Base-by-base conservation (phyloP, 2,329 filamentous ascomycete genomes). In the Cladobotryum protrusum region DNA sequence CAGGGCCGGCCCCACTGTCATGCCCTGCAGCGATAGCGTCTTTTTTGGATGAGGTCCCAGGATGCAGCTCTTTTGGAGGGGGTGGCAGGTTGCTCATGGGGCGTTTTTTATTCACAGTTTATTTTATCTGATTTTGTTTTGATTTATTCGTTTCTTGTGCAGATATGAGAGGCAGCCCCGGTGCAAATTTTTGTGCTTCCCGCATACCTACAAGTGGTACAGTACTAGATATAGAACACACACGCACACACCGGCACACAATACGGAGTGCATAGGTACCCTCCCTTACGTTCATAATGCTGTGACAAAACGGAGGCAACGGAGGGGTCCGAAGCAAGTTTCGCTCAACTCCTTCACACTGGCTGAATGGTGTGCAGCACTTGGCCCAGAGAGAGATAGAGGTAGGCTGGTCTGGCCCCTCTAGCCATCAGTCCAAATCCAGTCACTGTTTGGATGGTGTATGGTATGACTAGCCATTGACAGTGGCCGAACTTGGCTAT, bases 241-340 rank as follows among this genome's bases (percentile, higher is more conserved):
- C 24, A 29, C 11, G 24, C 24, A 29, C 6, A 9, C 24, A 24
- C 24, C n/a, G n/a, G 24, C 24, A 29, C 24, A 29, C 24, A 9
- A 8, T 29, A 29, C 24, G 24, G 24, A 29, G 24, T 29, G 24
- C 24, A 29, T 29, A n/a, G n/a, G n/a, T n/a, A 8, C 24, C 24
- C 24, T 29, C 24, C 24, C 24, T 29, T 9, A 29, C 24, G 24
- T 29, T 29, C 24, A 29, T 29, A 29, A 29, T 29, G 24, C 11
- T 29, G 6, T 29, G 24, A 29, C 24, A 29, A 29, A 29, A 29
- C 24, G 24, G 24, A 29, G 24, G 24, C 24, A 29, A 29, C 48
- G 48, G 48, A 44, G 37, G 45, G 43, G 43, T 46, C 48, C 48
- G 48, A 29, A 29, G 24, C 11, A 8, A n/a, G 7, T 29, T 29